These are phyloP conservation scores for Fraxinus floribunda DNA, from an alignment of 305 asterid genomes.

Conservation along the genomic window DNA sequence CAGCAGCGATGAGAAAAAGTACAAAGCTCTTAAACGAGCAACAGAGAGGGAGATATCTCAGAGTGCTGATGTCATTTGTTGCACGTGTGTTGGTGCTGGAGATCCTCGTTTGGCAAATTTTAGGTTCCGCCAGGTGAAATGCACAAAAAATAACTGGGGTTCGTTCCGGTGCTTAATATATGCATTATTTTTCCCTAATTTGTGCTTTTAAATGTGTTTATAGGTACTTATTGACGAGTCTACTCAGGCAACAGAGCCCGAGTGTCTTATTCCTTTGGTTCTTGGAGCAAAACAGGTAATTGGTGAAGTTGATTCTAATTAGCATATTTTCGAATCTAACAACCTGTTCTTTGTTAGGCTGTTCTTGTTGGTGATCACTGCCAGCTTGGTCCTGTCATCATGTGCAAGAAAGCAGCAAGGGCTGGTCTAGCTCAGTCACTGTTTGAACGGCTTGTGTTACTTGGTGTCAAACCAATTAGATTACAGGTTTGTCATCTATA, in stretches of 20 bases:
- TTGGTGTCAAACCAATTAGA: slow-evolving; percentile 96
- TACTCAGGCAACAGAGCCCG: slow-evolving; percentile 97
- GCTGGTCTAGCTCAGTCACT: slow-evolving; percentile 98
- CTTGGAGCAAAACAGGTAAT: slow-evolving; percentile 95
- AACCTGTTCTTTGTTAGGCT: slow-evolving; percentile 46
- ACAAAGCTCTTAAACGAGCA: slow-evolving; percentile 87
- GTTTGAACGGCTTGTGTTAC: slow-evolving; percentile 93
- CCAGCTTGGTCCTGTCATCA: slow-evolving; percentile 99
- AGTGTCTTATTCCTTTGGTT: slow-evolving; percentile 96
- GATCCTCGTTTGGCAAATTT: slow-evolving; percentile 97
- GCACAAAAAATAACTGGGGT: neutral
- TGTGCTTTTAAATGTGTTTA: slow-evolving; percentile 9
- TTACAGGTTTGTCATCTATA: slow-evolving; percentile 63
- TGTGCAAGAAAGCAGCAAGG: slow-evolving; percentile 99
- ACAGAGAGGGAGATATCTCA: slow-evolving; percentile 99
- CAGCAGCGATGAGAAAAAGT: slow-evolving; percentile 96
- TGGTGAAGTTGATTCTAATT: slow-evolving; percentile 9
- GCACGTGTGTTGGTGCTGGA: slow-evolving; percentile 99
- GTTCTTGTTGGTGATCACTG: slow-evolving; percentile 99
- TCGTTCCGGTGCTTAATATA: neutral
- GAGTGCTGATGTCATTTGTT: slow-evolving; percentile 99
- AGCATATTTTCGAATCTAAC: slow-evolving; percentile 17
- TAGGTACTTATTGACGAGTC: slow-evolving; percentile 99
- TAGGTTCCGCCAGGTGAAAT: slow-evolving; percentile 90
- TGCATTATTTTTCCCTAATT: slow-evolving; percentile 8